These are phyloP conservation scores for Saccharomyces cerevisiae DNA, from an alignment of 805 yeast species.

Conservation along the genomic window DNA sequence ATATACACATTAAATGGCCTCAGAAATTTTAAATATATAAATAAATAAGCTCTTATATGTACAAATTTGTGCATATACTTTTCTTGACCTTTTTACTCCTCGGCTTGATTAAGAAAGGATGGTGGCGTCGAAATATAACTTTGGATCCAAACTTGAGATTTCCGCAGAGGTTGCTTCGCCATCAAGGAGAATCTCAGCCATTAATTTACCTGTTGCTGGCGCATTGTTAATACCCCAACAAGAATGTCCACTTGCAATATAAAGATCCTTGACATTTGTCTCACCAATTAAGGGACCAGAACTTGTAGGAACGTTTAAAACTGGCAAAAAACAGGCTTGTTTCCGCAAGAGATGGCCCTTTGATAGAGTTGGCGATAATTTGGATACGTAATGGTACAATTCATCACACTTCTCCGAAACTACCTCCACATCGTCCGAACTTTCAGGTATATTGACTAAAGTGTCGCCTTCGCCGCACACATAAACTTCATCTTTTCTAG, in stretches of 20 bases:
- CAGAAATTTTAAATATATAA: not conserved
- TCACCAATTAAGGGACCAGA: constrained; percentile 93
- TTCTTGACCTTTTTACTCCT: not conserved
- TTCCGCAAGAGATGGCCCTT: constrained; percentile 69
- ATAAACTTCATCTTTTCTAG: constrained; percentile 90
- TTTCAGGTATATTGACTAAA: constrained; percentile 82
- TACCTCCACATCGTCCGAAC: constrained; percentile 88
- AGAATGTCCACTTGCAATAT: constrained; percentile 85
- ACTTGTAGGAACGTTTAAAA: constrained; percentile 82
- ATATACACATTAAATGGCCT: not conserved
- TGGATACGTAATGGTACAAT: constrained; percentile 71
- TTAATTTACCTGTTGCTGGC: constrained; percentile 89
- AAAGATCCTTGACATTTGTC: constrained; percentile 74
- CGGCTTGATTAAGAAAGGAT: constrained; percentile 7
- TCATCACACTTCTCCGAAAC: constrained; percentile 83
- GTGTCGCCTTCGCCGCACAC: constrained; percentile 97
- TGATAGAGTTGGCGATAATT: constrained; percentile 58
- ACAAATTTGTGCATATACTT: constrained; percentile 5
- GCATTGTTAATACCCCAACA: constrained; percentile 99
- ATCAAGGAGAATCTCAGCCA: constrained; percentile 80
- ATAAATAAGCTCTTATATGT: not conserved
- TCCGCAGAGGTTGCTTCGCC: constrained; percentile 75
- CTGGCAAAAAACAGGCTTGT: constrained; percentile 95
- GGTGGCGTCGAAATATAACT: constrained; percentile 74
- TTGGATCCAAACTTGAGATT: constrained; percentile 76